Percentiles rank a stretch among this genome's conserved stretches.
Conservation (phyloP, 495 filamentous ascomycete species). For the Penicillium cinerascens region DNA sequence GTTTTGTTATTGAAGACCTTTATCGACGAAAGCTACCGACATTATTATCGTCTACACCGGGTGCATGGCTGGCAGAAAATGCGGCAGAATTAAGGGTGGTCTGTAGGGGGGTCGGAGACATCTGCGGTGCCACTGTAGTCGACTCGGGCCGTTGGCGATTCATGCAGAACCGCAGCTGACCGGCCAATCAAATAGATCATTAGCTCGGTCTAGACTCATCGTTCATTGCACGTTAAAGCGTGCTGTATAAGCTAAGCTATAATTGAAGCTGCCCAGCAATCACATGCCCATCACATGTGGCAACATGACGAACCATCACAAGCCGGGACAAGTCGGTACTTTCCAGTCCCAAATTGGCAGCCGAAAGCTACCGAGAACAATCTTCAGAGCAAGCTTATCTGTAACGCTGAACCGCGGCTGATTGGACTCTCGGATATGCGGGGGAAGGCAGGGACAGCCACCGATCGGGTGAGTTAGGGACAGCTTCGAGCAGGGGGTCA, state of each 20-base stretch:
- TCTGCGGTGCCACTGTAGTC: too few species aligned
- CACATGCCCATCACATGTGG: constrained; percentile 1
- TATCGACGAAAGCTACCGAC: too few species aligned
- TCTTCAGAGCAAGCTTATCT: background rate
- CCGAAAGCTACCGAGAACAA: background rate
- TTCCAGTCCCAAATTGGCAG: background rate
- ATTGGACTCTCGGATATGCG: constrained; percentile 9
- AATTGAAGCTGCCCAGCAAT: background rate
- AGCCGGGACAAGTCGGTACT: constrained; percentile 13
- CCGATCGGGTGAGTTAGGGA: constrained; percentile 18
- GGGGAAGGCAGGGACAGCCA: constrained; percentile 2
- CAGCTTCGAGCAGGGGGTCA: background rate
- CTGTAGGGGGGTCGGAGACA: too few species aligned
- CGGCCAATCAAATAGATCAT: background rate
- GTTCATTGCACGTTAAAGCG: background rate
- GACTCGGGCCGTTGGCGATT: too few species aligned
- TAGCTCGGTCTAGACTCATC: background rate
- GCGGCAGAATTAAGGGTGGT: too few species aligned
- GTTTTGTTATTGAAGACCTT: too few species aligned
- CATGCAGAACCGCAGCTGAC: too few species aligned
- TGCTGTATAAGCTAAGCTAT: background rate
- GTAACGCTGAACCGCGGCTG: constrained; percentile 11
- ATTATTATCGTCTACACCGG: too few species aligned
- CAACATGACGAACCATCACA: constrained; percentile 4
- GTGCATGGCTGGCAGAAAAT: too few species aligned